Conservation (phyloP, 495 filamentous ascomycete genomes). For the Lophium mytilinum region DNA sequence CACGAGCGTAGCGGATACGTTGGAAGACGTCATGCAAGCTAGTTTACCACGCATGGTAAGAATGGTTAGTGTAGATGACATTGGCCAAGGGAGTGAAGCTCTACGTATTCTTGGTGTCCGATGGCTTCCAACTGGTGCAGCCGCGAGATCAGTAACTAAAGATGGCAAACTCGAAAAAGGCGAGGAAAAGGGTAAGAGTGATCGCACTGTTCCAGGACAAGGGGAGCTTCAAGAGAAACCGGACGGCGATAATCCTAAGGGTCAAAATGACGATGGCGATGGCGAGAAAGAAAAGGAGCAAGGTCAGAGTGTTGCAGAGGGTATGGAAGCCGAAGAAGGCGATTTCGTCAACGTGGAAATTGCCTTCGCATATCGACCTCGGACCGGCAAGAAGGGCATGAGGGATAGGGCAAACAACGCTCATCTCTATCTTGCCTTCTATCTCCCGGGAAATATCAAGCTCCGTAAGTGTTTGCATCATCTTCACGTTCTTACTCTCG, state of each 20-base stretch:
- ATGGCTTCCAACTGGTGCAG: constrained; percentile 60
- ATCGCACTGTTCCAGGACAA: constrained; percentile 43
- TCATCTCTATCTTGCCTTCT: constrained; percentile 62
- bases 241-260: constrained; percentile 24
- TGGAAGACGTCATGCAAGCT: constrained; percentile 69
- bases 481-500: background rate
- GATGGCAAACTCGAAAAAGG: constrained; percentile 44
- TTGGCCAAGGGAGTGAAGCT: constrained; percentile 60
- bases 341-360: constrained; percentile 66
- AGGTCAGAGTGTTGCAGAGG: constrained; percentile 45
- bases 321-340: constrained; percentile 66
- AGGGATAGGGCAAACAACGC: constrained; percentile 58
- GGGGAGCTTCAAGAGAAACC: constrained; percentile 29
- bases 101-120: constrained; percentile 55
- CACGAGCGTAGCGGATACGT: constrained; percentile 51
- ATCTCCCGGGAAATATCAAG: constrained; percentile 49
- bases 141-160: constrained; percentile 46
- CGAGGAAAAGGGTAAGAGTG: constrained; percentile 38
- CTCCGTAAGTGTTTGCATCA: constrained; percentile 35
- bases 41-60: constrained; percentile 53
- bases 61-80: constrained; percentile 62
- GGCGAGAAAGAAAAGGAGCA: constrained; percentile 28
- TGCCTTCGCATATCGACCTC: constrained; percentile 58
- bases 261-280: constrained; percentile 20
- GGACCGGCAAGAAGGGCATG: constrained; percentile 42